These are phyloP conservation scores for Yamadazyma friedrichii DNA, from an alignment of 1,139 yeast species.

Conservation along the genomic window DNA sequence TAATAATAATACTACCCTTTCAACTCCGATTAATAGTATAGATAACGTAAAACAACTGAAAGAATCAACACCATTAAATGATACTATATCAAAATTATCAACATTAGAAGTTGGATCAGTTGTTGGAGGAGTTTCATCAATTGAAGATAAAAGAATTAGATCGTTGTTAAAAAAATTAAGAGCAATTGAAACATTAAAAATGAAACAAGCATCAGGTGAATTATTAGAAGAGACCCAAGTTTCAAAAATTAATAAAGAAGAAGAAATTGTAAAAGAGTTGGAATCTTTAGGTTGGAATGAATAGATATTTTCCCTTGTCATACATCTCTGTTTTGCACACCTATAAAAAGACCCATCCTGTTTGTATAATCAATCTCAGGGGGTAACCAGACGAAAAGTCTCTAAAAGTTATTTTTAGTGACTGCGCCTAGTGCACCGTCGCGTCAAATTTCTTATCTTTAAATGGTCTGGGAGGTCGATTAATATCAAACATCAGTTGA, in stretches of 20 bases:
- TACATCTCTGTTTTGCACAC: neutral
- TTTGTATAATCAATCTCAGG: no score
- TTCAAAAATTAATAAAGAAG: conserved; percentile 85
- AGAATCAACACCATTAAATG: conserved; percentile 10
- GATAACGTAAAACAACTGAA: neutral
- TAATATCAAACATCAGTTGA: neutral
- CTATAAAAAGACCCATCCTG: no score
- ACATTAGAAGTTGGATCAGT: conserved; percentile 29
- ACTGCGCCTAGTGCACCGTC: no score
- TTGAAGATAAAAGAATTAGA: conserved; percentile 91
- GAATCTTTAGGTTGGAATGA: conserved; percentile 69
- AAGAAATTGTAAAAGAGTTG: conserved; percentile 72
- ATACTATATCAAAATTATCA: conserved; percentile 7
- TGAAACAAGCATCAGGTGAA: conserved; percentile 82
- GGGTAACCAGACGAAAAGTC: no score
- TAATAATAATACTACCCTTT: neutral
- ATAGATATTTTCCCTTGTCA: conserved; percentile 11
- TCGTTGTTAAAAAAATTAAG: conserved; percentile 87
- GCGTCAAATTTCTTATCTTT: no score
- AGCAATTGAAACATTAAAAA: conserved; percentile 87
- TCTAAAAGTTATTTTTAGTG: no score
- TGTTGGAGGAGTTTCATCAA: conserved; percentile 60
- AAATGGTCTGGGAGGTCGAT: no score
- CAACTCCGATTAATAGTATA: conserved; percentile 15
- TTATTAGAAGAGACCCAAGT: conserved; percentile 90